Percentiles rank a stretch among this genome's conserved stretches.
Conservation (phyloP, 2,329 filamentous ascomycete genomes). For the Dothistroma septosporum region DNA sequence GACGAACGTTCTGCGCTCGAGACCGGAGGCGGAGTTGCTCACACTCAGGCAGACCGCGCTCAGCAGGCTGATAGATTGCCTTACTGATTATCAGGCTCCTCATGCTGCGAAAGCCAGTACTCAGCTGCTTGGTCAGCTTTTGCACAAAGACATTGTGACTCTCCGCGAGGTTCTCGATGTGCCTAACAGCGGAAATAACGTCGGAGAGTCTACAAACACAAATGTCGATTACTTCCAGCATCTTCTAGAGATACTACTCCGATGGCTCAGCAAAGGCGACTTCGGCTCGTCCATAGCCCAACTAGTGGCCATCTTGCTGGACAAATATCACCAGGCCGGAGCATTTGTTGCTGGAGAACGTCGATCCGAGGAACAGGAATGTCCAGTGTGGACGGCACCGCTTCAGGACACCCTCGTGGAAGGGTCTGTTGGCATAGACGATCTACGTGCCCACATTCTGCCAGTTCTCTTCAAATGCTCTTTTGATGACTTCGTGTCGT, state of each 20-base stretch:
- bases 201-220: too few relatives aligned
- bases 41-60: conserved; percentile 16
- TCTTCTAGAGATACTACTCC: conserved; percentile 21
- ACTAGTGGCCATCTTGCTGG: conserved; percentile 28
- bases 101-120: conserved; percentile 18
- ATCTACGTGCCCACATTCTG: conserved; percentile 46
- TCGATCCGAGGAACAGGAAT: neutral
- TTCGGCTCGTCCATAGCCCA: conserved; percentile 33
- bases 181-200: neutral
- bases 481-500: conserved; percentile 37
- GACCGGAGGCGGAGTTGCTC: neutral
- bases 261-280: conserved; percentile 36
- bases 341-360: neutral
- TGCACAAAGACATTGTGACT: conserved; percentile 18
- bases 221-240: neutral
- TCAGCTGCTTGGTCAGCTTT: conserved; percentile 19
- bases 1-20: conserved; percentile 36
- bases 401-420: conserved; percentile 15
- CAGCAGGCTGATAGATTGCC: conserved; percentile 23
- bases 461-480: conserved; percentile 45
- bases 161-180: conserved; percentile 8
- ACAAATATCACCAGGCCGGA: conserved; percentile 28
- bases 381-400: conserved; percentile 23
- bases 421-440: conserved; percentile 21
- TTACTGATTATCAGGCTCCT: conserved; percentile 17